Evolutionary conservation across 306 rosid species (phyloP).

Genomic region (Castanea crenata): DNA sequence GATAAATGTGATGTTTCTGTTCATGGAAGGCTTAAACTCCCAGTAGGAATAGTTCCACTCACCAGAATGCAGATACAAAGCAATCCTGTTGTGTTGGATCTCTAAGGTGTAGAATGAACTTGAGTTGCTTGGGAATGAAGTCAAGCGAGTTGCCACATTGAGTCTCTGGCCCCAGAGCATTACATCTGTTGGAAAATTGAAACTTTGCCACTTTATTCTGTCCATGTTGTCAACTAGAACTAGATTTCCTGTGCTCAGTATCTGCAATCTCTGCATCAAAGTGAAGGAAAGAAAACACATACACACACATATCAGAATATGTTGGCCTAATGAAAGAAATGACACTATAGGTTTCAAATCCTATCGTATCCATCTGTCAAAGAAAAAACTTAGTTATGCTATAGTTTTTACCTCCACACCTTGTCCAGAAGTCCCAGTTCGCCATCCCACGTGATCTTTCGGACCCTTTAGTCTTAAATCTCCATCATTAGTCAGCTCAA

Average conservation of each 20-base stretch:
- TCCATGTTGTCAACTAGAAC: slow-evolving; percentile 60
- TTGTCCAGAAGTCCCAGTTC: slow-evolving; percentile 87
- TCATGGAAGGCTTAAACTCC: slow-evolving; percentile 75
- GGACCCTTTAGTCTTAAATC: slow-evolving; percentile 80
- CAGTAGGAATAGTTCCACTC: slow-evolving; percentile 74
- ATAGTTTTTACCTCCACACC: slow-evolving; percentile 72
- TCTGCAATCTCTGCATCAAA: slow-evolving; percentile 59
- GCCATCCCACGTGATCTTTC: slow-evolving; percentile 70
- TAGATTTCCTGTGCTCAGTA: slow-evolving; percentile 60
- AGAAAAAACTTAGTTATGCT: not conserved
- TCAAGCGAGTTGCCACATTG: slow-evolving; percentile 68
- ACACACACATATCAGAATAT: slow-evolving; percentile 17
- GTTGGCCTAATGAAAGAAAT: not conserved
- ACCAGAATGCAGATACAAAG: slow-evolving; percentile 56
- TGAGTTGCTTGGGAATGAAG: slow-evolving; percentile 56
- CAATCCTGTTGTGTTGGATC: slow-evolving; percentile 56
- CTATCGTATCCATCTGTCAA: no score
- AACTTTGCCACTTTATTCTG: slow-evolving; percentile 82
- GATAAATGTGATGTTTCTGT: slow-evolving; percentile 59
- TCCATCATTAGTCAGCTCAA: slow-evolving; percentile 65
- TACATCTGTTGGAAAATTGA: slow-evolving; percentile 86
- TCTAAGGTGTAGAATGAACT: slow-evolving; percentile 62
- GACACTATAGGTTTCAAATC: not conserved
- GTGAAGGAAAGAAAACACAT: slow-evolving; percentile 8
- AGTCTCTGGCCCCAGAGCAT: slow-evolving; percentile 86